Base-by-base conservation (phyloP, 2,329 filamentous ascomycete genomes). In the Fusarium praegraminearum region DNA sequence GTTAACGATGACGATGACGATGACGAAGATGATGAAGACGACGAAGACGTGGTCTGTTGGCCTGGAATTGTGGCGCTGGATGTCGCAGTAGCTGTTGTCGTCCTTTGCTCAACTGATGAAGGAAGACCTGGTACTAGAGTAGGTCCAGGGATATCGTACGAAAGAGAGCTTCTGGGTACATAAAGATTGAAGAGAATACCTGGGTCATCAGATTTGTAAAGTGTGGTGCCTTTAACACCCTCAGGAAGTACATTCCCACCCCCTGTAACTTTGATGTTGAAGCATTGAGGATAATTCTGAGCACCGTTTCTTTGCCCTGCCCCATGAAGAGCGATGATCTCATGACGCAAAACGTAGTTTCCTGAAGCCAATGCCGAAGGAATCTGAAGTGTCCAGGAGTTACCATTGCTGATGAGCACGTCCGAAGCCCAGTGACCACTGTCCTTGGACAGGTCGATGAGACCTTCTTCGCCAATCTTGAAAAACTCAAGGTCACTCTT, bases 401-500 rank as follows among this genome's bases (percentile, higher is more conserved):
- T 78, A 32, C 69, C 65, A 81, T 78, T 76, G 44, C 77, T 70
- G 69, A 86, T 83, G 60, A 87, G 77, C 1, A 83, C 75, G 59
- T 77, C 76, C 6, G 79, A 68, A 2, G 76, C 77, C 81, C 81
- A 83, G 13, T 59, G 64, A 24, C 77, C 69, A 52, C 75, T 80
- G 46, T 78, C 80, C 65, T 80, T 75, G 63, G 85, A 79, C 67
- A 88, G 82, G 46, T 76, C 69, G 60, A 85, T 79, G 28, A 88
- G 81, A 60, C 89, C 89, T 35, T 77, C 81, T 58, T 83, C 83
- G 40, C 85, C 83, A 62, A 91, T 90, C 83, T 91, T 91, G 84
- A 89, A 87, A 78, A 86, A 91, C 68, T 85, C 78, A 32, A 90
- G 82, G 7, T 79, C 74, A 3, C 77, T 79, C 77, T 87, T 86